These are phyloP conservation scores for Euphorbia celastroides DNA, from an alignment of 441 rosid species.

Conservation along the genomic window DNA sequence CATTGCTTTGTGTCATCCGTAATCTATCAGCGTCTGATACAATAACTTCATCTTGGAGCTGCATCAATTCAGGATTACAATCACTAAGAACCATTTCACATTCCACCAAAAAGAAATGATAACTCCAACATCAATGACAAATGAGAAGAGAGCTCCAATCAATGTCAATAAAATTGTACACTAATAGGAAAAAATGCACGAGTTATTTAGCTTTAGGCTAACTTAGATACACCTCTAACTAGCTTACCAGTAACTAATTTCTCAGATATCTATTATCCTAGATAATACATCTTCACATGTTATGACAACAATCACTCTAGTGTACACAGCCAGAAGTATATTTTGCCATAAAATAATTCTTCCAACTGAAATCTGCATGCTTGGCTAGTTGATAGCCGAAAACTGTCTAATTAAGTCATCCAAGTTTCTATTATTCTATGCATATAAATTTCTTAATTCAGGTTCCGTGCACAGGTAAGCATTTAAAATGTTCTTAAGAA, in stretches of 20 bases:
- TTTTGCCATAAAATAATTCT: background rate
- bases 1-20: conserved; percentile 79
- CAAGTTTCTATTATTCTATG: background rate
- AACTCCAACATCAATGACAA: conserved; percentile 3
- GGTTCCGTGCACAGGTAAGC: background rate
- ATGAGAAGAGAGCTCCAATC: background rate
- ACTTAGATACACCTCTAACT: background rate
- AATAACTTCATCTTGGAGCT: conserved; percentile 98
- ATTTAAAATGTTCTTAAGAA: background rate
- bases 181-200: background rate
- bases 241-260: background rate
- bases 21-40: conserved; percentile 92
- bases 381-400: background rate
- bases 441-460: background rate
- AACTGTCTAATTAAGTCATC: background rate
- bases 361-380: background rate
- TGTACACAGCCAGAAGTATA: too few species aligned
- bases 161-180: background rate
- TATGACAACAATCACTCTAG: background rate
- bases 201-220: background rate
- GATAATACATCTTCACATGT: conserved; percentile 3
- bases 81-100: conserved; percentile 9
- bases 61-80: conserved; percentile 26
- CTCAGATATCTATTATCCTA: background rate
- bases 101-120: background rate